These are phyloP conservation scores for Albugo laibachii DNA, from an alignment of 352 stramenopile genomes.

Conservation along the genomic window DNA sequence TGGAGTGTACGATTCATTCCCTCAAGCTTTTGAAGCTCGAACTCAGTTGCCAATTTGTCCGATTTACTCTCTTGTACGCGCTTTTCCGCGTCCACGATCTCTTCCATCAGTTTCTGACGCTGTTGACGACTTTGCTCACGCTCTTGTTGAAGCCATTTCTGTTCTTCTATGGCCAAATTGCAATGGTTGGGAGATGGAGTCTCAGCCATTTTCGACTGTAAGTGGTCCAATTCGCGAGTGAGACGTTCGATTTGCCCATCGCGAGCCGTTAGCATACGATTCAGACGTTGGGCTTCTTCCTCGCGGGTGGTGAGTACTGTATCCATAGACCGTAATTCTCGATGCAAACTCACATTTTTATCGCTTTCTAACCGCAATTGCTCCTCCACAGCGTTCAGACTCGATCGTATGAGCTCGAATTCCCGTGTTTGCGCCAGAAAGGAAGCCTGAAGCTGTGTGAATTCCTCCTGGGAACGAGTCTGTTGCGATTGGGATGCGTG, in stretches of 20 bases:
- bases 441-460: conserved; percentile 17
- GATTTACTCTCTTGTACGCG: conserved; percentile 22
- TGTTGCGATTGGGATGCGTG: conserved; percentile 19
- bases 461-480: conserved; percentile 19
- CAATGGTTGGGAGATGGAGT: not conserved
- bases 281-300: conserved; percentile 38
- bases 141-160: conserved; percentile 57
- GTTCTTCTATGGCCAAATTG: conserved; percentile 30
- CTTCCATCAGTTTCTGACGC: conserved; percentile 32
- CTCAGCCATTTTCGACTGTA: conserved; percentile 5
- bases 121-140: conserved; percentile 24
- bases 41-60: conserved; percentile 13
- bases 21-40: conserved; percentile 26
- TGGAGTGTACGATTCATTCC: no score
- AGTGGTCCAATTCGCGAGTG: conserved; percentile 3
- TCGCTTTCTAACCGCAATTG: conserved; percentile 27
- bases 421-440: conserved; percentile 24
- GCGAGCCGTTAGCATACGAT: conserved; percentile 27
- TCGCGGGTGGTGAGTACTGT: conserved; percentile 44
- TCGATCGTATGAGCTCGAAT: conserved; percentile 31
- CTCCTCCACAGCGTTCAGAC: conserved; percentile 35
- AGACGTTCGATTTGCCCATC: conserved; percentile 37
- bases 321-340: conserved; percentile 48
- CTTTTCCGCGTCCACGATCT: conserved; percentile 38
- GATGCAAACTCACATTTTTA: conserved; percentile 49